phyloP scores from a whole-genome alignment of 768 basidiomycete species.

The Lactarius quietus region DNA sequence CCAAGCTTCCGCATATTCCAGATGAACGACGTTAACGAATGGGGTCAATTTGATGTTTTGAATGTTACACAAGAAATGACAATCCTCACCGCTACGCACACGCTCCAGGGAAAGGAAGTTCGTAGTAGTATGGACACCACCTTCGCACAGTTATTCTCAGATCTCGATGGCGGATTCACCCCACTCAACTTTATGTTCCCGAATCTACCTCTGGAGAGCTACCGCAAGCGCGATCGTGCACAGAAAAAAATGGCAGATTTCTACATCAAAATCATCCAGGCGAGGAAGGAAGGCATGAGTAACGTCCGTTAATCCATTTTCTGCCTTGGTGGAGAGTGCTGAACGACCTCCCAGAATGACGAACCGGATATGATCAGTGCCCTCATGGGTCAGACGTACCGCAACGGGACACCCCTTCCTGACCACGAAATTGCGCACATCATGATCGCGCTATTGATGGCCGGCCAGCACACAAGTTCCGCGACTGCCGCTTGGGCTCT shows the following conservation, averaged over 20 bases:
- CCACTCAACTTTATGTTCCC: conserved; percentile 96
- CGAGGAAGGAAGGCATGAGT: conserved; percentile 52
- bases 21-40: conserved; percentile 63
- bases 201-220: conserved; percentile 86
- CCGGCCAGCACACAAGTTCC: conserved; percentile 97
- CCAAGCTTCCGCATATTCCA: conserved; percentile 59
- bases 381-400: conserved; percentile 79
- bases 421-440: conserved; percentile 97
- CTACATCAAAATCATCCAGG: conserved; percentile 81
- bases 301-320: conserved; percentile 34
- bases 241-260: conserved; percentile 93
- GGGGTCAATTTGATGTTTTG: conserved; percentile 74
- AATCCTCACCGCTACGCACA: conserved; percentile 90
- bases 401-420: conserved; percentile 66
- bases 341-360: conserved; percentile 40
- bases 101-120: conserved; percentile 91
- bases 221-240: conserved; percentile 82
- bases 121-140: conserved; percentile 71
- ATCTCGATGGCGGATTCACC: conserved; percentile 94
- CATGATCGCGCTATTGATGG: conserved; percentile 98
- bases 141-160: conserved; percentile 81
- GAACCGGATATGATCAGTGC: conserved; percentile 93
- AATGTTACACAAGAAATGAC: conserved; percentile 82
- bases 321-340: conserved; percentile 3
- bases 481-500: conserved; percentile 89